Evolutionary conservation across 768 basidiomycete genomes (phyloP).

Genomic region (Lactifluus piperatus): DNA sequence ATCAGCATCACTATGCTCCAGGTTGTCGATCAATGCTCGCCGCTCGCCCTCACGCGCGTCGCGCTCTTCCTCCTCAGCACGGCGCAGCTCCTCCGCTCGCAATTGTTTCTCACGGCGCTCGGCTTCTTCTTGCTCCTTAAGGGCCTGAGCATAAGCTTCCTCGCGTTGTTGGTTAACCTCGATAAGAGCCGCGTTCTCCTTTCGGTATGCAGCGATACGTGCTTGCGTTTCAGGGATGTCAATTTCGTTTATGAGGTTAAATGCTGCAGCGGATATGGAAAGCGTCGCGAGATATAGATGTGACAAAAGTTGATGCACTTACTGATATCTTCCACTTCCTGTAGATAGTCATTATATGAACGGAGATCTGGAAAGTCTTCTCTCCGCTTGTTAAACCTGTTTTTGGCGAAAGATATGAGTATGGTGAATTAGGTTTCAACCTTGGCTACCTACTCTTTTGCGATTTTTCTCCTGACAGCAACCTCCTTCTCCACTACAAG

Average conservation of each 20-base stretch:
- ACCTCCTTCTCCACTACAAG: slow-evolving; percentile 92
- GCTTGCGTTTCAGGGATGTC: slow-evolving; percentile 76
- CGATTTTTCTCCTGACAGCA: slow-evolving; percentile 74
- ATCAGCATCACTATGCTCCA: slow-evolving; percentile 69
- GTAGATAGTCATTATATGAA: slow-evolving; percentile 90
- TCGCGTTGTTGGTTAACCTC: slow-evolving; percentile 79
- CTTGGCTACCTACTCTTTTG: slow-evolving; percentile 61
- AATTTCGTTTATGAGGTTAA: slow-evolving; percentile 90
- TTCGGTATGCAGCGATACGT: slow-evolving; percentile 68
- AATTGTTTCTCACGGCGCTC: slow-evolving; percentile 63
- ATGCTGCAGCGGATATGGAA: slow-evolving; percentile 37
- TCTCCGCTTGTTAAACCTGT: slow-evolving; percentile 86
- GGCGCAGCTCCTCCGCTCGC: slow-evolving; percentile 55
- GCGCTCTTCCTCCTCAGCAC: slow-evolving; percentile 68
- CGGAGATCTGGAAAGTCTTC: slow-evolving; percentile 80
- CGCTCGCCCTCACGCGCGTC: slow-evolving; percentile 64
- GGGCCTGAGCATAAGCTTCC: slow-evolving; percentile 60
- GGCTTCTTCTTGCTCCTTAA: slow-evolving; percentile 75
- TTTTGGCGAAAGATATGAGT: background rate
- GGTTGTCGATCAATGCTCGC: slow-evolving; percentile 68
- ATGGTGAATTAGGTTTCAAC: background rate
- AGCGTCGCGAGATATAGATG: slow-evolving; percentile 11
- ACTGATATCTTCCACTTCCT: slow-evolving; percentile 92
- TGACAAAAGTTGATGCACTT: slow-evolving; percentile 24
- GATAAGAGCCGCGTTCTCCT: slow-evolving; percentile 75